A percentile compares a stretch with the other conserved stretches of the same genome.
Evolutionary conservation across 192 early-diverging fungal species (phyloP).

Genomic region (Linnemannia elongata): DNA sequence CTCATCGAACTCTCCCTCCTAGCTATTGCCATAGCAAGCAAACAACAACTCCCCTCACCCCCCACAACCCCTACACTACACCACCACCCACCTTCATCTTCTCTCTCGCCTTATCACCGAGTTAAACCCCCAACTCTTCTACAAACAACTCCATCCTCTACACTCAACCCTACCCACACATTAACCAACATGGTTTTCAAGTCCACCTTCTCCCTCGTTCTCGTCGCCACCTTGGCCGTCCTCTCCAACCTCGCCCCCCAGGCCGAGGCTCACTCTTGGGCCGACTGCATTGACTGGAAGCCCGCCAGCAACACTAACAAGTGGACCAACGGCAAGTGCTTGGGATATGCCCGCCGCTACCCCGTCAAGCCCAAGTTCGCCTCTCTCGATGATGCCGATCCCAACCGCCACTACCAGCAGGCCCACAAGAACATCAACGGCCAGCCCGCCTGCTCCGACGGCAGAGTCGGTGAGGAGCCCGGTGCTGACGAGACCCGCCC

Average conservation of each 20-base stretch:
- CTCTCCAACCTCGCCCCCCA: constrained; percentile 27
- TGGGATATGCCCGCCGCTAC: constrained; percentile 51
- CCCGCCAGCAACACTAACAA: neutral
- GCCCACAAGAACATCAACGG: constrained; percentile 18
- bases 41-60: neutral
- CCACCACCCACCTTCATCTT: neutral
- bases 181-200: constrained; percentile 25
- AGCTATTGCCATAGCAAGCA: constrained; percentile 5
- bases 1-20: constrained; percentile 5
- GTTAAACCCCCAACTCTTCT: neutral
- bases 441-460: constrained; percentile 36
- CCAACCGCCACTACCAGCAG: constrained; percentile 59
- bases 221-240: constrained; percentile 42
- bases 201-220: constrained; percentile 35
- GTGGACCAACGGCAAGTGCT: constrained; percentile 47
- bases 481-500: constrained; percentile 46
- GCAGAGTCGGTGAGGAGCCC: constrained; percentile 31
- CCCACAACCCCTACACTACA: neutral
- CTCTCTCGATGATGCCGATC: constrained; percentile 37
- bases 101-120: neutral
- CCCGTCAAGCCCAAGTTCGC: constrained; percentile 39
- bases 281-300: constrained; percentile 49
- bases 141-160: neutral
- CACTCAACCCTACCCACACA: neutral
- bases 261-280: constrained; percentile 46